Conservation (phyloP, 2,329 filamentous ascomycete genomes). For the Aspergillus calidoustus region DNA sequence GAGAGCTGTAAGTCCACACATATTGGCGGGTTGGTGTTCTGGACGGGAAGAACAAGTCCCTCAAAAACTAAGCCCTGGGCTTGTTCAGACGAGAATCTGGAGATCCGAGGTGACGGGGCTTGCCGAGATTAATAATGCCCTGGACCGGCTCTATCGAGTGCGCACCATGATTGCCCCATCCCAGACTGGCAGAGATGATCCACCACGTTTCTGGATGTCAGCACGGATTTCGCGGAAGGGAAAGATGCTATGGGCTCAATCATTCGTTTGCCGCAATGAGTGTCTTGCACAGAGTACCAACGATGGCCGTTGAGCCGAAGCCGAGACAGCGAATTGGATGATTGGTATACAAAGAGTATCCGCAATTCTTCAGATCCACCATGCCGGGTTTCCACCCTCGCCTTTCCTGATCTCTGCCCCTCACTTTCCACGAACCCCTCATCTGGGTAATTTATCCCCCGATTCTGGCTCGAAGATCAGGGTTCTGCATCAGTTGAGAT, state of each 20-base stretch:
- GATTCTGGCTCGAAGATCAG: background rate
- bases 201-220: background rate
- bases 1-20: constrained; percentile 22
- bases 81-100: background rate
- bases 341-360: background rate
- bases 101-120: background rate
- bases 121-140: background rate
- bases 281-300: background rate
- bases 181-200: background rate
- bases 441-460: background rate
- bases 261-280: background rate
- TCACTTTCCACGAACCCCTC: background rate
- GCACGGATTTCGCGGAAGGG: background rate
- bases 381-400: background rate
- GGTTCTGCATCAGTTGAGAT: background rate
- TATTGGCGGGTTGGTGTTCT: background rate
- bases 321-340: background rate
- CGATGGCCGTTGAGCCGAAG: background rate
- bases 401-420: background rate
- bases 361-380: background rate
- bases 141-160: background rate
- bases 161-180: background rate
- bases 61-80: background rate
- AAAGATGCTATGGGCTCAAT: background rate
- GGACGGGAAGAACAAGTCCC: background rate